Conservation (phyloP, 306 rosid species). For the Pterocarpus macrocarpus region DNA sequence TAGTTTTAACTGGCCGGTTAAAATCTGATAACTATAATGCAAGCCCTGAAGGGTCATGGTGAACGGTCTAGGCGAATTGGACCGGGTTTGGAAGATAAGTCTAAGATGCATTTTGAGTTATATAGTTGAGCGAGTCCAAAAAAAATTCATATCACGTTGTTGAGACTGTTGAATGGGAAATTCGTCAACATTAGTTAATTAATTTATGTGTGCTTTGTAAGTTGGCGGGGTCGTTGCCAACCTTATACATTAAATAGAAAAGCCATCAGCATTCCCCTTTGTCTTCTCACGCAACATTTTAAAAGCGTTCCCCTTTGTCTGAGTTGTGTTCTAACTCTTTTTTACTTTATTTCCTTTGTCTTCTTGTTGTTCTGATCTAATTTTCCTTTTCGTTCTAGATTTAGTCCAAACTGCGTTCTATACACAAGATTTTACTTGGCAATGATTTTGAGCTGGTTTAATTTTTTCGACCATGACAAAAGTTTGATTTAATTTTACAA, state of each 20-base stretch:
- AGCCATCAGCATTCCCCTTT: slow-evolving; percentile 15
- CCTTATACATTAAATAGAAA: background rate
- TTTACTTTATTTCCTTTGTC: background rate
- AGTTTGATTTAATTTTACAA: too few species aligned
- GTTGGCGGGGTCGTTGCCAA: slow-evolving; percentile 42
- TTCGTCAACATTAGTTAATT: background rate
- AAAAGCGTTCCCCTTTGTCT: background rate
- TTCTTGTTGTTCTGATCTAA: background rate
- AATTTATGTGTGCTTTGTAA: background rate
- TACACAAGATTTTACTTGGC: background rate
- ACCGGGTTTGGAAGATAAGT: too few species aligned
- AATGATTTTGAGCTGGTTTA: too few species aligned
- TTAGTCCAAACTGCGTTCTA: background rate
- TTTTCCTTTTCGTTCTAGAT: background rate
- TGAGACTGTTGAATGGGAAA: background rate
- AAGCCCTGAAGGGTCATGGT: too few species aligned
- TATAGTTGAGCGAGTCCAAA: too few species aligned
- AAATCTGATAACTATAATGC: too few species aligned
- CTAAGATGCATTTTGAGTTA: too few species aligned
- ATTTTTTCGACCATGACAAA: too few species aligned
- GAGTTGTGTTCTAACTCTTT: background rate
- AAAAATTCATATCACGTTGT: background rate
- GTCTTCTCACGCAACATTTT: background rate
- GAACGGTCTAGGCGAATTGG: too few species aligned
- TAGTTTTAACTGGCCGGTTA: too few species aligned